phyloP scores from a whole-genome alignment of 2,329 filamentous ascomycete species.

The Fusarium fujikuroi region DNA sequence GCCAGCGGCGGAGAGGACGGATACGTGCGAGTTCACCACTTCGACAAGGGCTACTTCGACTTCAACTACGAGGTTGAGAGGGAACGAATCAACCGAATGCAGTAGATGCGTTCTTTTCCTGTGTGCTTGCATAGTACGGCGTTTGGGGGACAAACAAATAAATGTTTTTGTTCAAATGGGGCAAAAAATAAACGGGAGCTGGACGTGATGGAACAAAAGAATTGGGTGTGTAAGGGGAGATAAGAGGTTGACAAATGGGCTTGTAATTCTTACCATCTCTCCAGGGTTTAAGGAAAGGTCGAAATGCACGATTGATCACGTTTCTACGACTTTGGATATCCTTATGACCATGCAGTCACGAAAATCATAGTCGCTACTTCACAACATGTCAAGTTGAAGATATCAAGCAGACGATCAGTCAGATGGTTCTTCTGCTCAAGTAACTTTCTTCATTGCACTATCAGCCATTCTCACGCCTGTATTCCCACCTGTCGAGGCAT shows the following conservation, averaged over 20 bases:
- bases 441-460: constrained; percentile 25
- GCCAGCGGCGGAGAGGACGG: constrained; percentile 97
- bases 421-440: constrained; percentile 39
- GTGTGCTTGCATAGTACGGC: constrained; percentile 57
- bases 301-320: constrained; percentile 43
- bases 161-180: constrained; percentile 47
- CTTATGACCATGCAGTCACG: constrained; percentile 38
- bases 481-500: constrained; percentile 18
- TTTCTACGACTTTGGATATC: constrained; percentile 36
- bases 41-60: constrained; percentile 98
- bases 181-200: constrained; percentile 42
- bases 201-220: constrained; percentile 23
- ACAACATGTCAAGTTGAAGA: constrained; percentile 25
- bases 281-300: constrained; percentile 43
- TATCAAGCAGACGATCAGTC: constrained; percentile 29
- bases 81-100: constrained; percentile 68
- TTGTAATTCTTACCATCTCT: constrained; percentile 49
- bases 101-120: constrained; percentile 51
- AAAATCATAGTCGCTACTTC: constrained; percentile 20
- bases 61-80: constrained; percentile 99
- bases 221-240: constrained; percentile 31
- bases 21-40: constrained; percentile 97
- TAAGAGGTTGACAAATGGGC: constrained; percentile 38
- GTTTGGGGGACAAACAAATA: constrained; percentile 49
- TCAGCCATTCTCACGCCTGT: constrained; percentile 21